These are phyloP conservation scores for Sporisorium reilianum DNA, from an alignment of 1,284 basidiomycete species.

Conservation along the genomic window DNA sequence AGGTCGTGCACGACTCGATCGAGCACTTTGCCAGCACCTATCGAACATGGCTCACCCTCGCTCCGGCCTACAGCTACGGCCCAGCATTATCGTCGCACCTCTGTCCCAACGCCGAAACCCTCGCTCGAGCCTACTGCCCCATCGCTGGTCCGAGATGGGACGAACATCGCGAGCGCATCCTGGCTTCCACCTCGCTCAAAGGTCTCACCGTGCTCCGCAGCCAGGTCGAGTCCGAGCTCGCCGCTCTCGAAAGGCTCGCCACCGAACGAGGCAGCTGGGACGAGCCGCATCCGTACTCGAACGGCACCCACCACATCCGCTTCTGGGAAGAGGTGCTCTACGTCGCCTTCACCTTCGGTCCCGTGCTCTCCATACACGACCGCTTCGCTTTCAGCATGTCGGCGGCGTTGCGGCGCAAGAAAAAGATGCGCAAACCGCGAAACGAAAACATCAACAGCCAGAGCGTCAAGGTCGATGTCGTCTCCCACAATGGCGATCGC, in stretches of 20 bases:
- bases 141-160: conserved; percentile 43
- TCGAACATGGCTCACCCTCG: conserved; percentile 35
- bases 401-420: conserved; percentile 25
- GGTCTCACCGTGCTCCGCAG: conserved; percentile 39
- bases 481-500: conserved; percentile 41
- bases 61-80: conserved; percentile 39
- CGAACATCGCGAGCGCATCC: conserved; percentile 36
- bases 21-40: conserved; percentile 31
- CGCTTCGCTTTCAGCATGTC: conserved; percentile 36
- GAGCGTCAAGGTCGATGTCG: conserved; percentile 56
- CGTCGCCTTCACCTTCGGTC: conserved; percentile 37
- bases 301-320: conserved; percentile 47
- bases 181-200: conserved; percentile 44
- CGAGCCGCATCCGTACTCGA: conserved; percentile 49
- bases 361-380: conserved; percentile 44
- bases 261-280: conserved; percentile 34
- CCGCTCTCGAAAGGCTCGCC: conserved; percentile 29
- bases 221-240: conserved; percentile 41
- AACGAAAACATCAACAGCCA: conserved; percentile 27
- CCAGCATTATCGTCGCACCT: conserved; percentile 13
- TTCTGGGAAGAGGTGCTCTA: conserved; percentile 55
- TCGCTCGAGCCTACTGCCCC: conserved; percentile 35
- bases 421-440: conserved; percentile 21
- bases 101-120: conserved; percentile 24
- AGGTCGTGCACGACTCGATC: conserved; percentile 35